Percentiles rank a stretch among this genome's conserved stretches.
phyloP scores from a whole-genome alignment of 2,329 filamentous ascomycete species.

The Talaromyces atroroseus region DNA sequence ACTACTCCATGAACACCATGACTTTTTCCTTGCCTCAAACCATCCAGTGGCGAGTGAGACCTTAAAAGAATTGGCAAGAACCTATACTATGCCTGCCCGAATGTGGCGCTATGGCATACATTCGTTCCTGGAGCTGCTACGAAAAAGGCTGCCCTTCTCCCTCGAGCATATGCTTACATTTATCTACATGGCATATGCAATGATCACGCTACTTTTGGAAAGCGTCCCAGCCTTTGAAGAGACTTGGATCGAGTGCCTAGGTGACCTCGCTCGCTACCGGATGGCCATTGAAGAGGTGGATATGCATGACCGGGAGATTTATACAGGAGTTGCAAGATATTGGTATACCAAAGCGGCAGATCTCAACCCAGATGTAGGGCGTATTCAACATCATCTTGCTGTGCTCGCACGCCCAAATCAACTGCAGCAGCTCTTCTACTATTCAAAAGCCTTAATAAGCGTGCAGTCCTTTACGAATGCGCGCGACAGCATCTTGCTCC shows the following conservation, averaged over 20 bases:
- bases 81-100: slow-evolving; percentile 84
- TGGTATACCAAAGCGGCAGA: slow-evolving; percentile 86
- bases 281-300: slow-evolving; percentile 91
- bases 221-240: slow-evolving; percentile 77
- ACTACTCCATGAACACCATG: slow-evolving; percentile 73
- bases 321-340: slow-evolving; percentile 70
- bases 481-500: slow-evolving; percentile 50
- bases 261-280: slow-evolving; percentile 75
- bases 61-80: slow-evolving; percentile 63
- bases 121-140: slow-evolving; percentile 70
- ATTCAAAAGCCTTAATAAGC: slow-evolving; percentile 53
- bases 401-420: slow-evolving; percentile 55
- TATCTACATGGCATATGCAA: slow-evolving; percentile 81
- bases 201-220: slow-evolving; percentile 82
- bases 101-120: slow-evolving; percentile 96
- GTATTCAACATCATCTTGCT: slow-evolving; percentile 83
- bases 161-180: slow-evolving; percentile 88
- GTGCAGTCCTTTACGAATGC: slow-evolving; percentile 52
- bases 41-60: slow-evolving; percentile 71
- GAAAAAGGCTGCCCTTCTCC: slow-evolving; percentile 67
- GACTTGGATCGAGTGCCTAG: slow-evolving; percentile 90
- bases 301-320: slow-evolving; percentile 67
- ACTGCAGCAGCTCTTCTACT: slow-evolving; percentile 56
- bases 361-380: slow-evolving; percentile 65
- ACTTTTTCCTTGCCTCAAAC: slow-evolving; percentile 81